Conservation (phyloP, 2,329 filamentous ascomycete species). For the Gremmenia infestans region DNA sequence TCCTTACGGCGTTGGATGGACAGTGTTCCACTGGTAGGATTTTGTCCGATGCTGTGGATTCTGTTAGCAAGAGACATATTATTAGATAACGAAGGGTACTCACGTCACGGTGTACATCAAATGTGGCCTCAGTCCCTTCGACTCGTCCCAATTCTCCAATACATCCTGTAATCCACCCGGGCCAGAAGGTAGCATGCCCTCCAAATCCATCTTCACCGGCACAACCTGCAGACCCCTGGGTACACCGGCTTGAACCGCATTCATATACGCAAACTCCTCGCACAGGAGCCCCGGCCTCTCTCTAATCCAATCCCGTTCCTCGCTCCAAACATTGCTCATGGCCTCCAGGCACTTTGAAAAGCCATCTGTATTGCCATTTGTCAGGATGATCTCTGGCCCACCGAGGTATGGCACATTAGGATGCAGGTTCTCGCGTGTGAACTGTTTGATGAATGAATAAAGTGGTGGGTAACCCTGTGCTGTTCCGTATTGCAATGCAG, state of each 20-base stretch:
- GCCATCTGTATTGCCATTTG: constrained; percentile 80
- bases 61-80: constrained; percentile 11
- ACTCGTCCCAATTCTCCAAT: constrained; percentile 74
- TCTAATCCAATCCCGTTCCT: constrained; percentile 58
- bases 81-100: constrained; percentile 37
- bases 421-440: constrained; percentile 70
- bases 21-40: constrained; percentile 75
- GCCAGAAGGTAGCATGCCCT: constrained; percentile 74
- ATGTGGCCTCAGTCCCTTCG: constrained; percentile 70
- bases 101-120: constrained; percentile 87
- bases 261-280: constrained; percentile 79
- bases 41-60: constrained; percentile 68
- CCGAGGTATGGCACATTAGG: constrained; percentile 73
- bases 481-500: constrained; percentile 83
- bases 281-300: constrained; percentile 73
- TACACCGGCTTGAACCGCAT: constrained; percentile 60
- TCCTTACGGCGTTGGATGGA: constrained; percentile 69
- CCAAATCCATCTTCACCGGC: constrained; percentile 68
- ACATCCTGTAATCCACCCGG: constrained; percentile 72
- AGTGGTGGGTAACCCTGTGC: constrained; percentile 77
- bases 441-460: constrained; percentile 71
- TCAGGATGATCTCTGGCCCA: constrained; percentile 74
- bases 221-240: constrained; percentile 62
- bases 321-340: constrained; percentile 70
- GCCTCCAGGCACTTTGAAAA: constrained; percentile 73